Evolutionary conservation across 139 green algal genomes (phyloP).

Genomic region (Chlorella sp.): DNA sequence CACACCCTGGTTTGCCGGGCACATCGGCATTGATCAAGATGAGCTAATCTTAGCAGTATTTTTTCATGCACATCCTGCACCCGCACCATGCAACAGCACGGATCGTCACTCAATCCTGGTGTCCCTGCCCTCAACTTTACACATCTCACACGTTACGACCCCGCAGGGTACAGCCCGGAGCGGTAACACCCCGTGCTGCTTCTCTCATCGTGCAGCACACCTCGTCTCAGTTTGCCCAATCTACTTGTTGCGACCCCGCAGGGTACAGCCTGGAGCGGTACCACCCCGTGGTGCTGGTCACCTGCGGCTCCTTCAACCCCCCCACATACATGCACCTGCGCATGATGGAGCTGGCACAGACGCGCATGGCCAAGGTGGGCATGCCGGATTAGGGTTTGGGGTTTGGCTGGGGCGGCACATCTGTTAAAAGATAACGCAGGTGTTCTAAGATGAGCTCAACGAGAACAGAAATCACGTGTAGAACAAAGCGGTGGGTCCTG

Average conservation of each 20-base stretch:
- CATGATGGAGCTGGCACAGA: constrained; percentile 83
- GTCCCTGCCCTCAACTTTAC: too few species aligned
- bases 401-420: constrained; percentile 61
- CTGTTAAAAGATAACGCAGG: constrained; percentile 81
- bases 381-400: not conserved
- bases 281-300: constrained; percentile 76
- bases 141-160: not conserved
- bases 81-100: too few species aligned
- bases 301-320: constrained; percentile 92
- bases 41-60: too few species aligned
- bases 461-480: constrained; percentile 95
- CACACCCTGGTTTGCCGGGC: too few species aligned
- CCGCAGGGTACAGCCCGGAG: constrained; percentile 7
- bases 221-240: too few species aligned
- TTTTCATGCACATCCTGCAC: too few species aligned
- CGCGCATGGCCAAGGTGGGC: constrained; percentile 66
- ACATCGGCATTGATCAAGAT: too few species aligned
- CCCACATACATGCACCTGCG: constrained; percentile 85
- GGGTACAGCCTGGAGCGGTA: constrained; percentile 20
- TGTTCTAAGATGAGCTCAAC: constrained; percentile 93
- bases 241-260: not conserved
- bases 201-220: not conserved
- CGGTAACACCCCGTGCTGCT: not conserved
- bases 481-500: constrained; percentile 13
- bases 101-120: too few species aligned